Evolutionary conservation across 73 alveolate genomes (phyloP).

Genomic region (Durusdinium trenchii): DNA sequence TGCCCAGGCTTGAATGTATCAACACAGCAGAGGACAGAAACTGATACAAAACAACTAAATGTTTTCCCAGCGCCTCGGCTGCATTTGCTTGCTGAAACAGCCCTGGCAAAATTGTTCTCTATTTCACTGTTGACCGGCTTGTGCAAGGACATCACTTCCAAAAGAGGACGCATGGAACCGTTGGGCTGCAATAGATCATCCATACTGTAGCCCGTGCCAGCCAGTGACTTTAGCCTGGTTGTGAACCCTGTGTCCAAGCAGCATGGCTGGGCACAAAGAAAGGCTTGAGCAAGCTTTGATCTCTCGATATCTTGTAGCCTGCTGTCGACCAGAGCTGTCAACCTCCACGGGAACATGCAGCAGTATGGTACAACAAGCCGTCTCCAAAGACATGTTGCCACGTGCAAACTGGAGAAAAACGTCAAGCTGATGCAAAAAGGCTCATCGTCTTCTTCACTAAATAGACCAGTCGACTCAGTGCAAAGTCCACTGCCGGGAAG

Average conservation of each 20-base stretch:
- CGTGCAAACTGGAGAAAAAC: neutral
- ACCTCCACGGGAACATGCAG: neutral
- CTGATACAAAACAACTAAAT: too few relatives aligned
- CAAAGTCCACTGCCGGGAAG: neutral
- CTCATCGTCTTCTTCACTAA: neutral
- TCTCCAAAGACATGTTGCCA: neutral
- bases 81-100: neutral
- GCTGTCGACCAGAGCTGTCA: neutral
- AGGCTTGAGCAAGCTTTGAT: neutral
- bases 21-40: too few relatives aligned
- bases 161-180: too few relatives aligned
- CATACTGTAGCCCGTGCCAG: too few relatives aligned
- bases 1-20: too few relatives aligned
- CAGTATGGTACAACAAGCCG: neutral
- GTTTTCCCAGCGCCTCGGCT: neutral
- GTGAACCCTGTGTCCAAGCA: neutral
- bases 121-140: neutral
- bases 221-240: too few relatives aligned
- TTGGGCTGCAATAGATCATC: too few relatives aligned
- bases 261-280: neutral
- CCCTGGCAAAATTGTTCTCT: conserved; percentile 43
- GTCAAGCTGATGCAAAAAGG: neutral
- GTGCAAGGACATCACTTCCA: neutral
- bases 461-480: too few relatives aligned
- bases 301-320: neutral